These are phyloP conservation scores for Sphenostylis stenocarpa DNA, from an alignment of 306 rosid genomes.

Conservation along the genomic window DNA sequence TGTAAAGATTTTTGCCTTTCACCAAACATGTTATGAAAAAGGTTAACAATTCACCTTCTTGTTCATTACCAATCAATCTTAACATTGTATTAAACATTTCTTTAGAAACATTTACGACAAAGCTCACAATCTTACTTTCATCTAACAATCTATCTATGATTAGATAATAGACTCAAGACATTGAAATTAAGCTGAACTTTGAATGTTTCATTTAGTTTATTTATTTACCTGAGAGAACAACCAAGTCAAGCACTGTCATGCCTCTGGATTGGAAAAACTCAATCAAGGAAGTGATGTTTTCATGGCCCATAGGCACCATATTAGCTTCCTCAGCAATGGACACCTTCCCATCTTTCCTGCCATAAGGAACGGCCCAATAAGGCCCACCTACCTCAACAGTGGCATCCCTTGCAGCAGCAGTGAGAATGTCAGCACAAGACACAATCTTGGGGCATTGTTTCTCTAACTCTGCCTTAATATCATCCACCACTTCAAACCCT, in stretches of 20 bases:
- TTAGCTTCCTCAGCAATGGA: slow-evolving; percentile 63
- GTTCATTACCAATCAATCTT: too few relatives aligned
- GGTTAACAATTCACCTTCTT: too few relatives aligned
- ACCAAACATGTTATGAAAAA: too few relatives aligned
- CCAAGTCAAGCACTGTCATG: slow-evolving; percentile 60
- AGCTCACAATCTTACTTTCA: too few relatives aligned
- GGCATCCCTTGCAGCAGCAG: slow-evolving; percentile 74
- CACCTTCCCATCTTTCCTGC: slow-evolving; percentile 67
- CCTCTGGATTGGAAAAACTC: slow-evolving; percentile 70
- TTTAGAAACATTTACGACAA: too few relatives aligned
- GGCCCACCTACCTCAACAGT: slow-evolving; percentile 66
- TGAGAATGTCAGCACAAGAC: slow-evolving; percentile 78
- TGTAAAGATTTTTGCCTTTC: too few relatives aligned
- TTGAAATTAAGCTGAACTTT: not conserved
- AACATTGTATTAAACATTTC: too few relatives aligned
- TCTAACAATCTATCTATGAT: too few relatives aligned
- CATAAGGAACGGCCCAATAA: slow-evolving; percentile 70
- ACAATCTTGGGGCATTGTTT: slow-evolving; percentile 63
- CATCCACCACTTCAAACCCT: slow-evolving; percentile 77
- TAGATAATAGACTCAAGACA: too few relatives aligned
- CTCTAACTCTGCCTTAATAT: slow-evolving; percentile 75
- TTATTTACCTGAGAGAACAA: slow-evolving; percentile 68
- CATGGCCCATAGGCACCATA: slow-evolving; percentile 65
- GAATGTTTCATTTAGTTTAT: not conserved
- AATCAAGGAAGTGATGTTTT: slow-evolving; percentile 58